These are phyloP conservation scores for Cardamine chenopodiifolia DNA, from an alignment of 345 rosid species.

Conservation along the genomic window DNA sequence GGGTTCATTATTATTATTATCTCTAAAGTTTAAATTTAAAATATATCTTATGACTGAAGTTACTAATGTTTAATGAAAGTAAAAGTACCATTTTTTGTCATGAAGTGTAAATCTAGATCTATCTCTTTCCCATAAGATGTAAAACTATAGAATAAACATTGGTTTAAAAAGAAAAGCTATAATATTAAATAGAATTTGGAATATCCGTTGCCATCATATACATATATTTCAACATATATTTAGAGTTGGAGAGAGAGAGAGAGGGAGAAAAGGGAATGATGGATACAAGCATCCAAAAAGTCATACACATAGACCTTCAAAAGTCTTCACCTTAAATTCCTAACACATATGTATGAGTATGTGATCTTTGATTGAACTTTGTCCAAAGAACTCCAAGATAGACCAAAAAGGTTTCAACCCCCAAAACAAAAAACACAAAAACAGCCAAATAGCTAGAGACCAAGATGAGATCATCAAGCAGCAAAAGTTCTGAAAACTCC, in stretches of 20 bases:
- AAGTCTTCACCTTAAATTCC: slow-evolving; percentile 49
- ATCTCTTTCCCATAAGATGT: slow-evolving; percentile 24
- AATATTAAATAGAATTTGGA: slow-evolving; percentile 38
- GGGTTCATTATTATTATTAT: slow-evolving; percentile 4
- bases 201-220: slow-evolving; percentile 38
- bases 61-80: slow-evolving; percentile 21
- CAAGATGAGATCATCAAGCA: slow-evolving; percentile 46
- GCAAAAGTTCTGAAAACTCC: slow-evolving; percentile 47
- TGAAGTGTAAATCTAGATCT: slow-evolving; percentile 41
- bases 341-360: slow-evolving; percentile 39
- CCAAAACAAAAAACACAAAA: slow-evolving; percentile 38
- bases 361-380: slow-evolving; percentile 38
- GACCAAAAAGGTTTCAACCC: slow-evolving; percentile 33
- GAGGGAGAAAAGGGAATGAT: slow-evolving; percentile 36
- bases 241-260: slow-evolving; percentile 29
- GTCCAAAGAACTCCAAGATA: slow-evolving; percentile 39
- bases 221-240: slow-evolving; percentile 26
- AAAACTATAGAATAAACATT: slow-evolving; percentile 22
- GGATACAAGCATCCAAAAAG: slow-evolving; percentile 48
- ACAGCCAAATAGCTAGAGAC: slow-evolving; percentile 38
- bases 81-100: slow-evolving; percentile 33
- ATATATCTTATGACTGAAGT: slow-evolving; percentile 22
- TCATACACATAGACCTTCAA: slow-evolving; percentile 37
- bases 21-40: neutral
- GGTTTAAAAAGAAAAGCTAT: slow-evolving; percentile 24